phyloP scores from a whole-genome alignment of 768 basidiomycete species.

The Brasilioporus rufonigricans region DNA sequence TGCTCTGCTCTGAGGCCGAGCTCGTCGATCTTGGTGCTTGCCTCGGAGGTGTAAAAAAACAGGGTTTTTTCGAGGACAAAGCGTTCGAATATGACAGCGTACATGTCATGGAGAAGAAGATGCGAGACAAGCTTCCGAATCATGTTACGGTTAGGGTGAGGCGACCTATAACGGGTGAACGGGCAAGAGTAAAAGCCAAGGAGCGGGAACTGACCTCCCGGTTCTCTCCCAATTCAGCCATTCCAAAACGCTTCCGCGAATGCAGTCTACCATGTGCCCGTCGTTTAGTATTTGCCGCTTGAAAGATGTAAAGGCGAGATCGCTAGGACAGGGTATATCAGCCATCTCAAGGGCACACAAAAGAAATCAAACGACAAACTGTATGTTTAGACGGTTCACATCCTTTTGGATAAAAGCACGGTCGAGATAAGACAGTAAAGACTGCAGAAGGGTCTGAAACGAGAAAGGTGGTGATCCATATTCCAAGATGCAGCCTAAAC shows the following conservation, averaged over 20 bases:
- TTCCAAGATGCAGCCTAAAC: background rate
- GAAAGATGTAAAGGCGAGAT: conserved; percentile 59
- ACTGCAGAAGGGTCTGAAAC: conserved; percentile 53
- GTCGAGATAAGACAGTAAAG: conserved; percentile 70
- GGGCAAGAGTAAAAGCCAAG: background rate
- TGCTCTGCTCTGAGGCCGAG: conserved; percentile 38
- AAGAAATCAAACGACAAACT: conserved; percentile 34
- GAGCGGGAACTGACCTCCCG: conserved; percentile 27
- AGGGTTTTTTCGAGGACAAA: conserved; percentile 50
- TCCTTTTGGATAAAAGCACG: conserved; percentile 54
- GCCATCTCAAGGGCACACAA: background rate
- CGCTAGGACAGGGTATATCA: conserved; percentile 30
- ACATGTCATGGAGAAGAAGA: conserved; percentile 56
- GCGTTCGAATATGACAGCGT: conserved; percentile 53
- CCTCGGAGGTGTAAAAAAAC: conserved; percentile 55
- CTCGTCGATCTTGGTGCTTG: conserved; percentile 35
- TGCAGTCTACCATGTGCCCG: conserved; percentile 38
- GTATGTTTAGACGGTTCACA: conserved; percentile 39
- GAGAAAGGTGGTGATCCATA: conserved; percentile 1
- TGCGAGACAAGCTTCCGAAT: conserved; percentile 55
- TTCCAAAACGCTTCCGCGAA: conserved; percentile 44
- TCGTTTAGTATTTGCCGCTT: conserved; percentile 49
- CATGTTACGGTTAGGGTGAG: conserved; percentile 37
- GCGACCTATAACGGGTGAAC: conserved; percentile 28
- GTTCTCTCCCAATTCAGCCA: conserved; percentile 60